Percentiles rank a stretch among this genome's conserved stretches.
Evolutionary conservation across 495 filamentous ascomycete species (phyloP).

Genomic region (Aspergillus bertholletiae): DNA sequence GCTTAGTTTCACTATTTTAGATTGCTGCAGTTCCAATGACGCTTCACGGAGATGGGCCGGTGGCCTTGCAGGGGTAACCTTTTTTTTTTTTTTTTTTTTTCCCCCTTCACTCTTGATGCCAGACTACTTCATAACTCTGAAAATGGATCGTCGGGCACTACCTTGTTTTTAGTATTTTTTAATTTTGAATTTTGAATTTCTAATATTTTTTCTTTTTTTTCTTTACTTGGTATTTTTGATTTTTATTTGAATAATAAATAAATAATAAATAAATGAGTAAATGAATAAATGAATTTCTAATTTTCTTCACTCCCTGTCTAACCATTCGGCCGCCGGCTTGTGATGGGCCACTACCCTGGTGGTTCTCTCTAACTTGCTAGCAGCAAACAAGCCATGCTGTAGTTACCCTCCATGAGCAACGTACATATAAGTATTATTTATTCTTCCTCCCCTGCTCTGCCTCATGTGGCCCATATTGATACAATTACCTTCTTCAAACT

Average conservation of each 20-base stretch:
- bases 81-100: not conserved
- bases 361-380: conserved; percentile 4
- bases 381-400: conserved; percentile 14
- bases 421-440: conserved; percentile 11
- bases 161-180: not conserved
- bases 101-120: not conserved
- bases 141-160: not conserved
- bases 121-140: not conserved
- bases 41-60: not conserved
- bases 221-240: not conserved
- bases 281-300: not conserved
- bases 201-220: conserved; percentile 1
- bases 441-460: conserved; percentile 11
- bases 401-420: conserved; percentile 13
- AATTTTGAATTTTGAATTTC: not conserved
- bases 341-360: conserved; percentile 17
- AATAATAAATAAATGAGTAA: not conserved
- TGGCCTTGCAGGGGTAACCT: not conserved
- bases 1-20: conserved; percentile 1
- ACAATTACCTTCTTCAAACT: not conserved
- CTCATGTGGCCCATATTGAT: not conserved
- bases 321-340: conserved; percentile 19
- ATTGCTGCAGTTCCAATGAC: conserved; percentile 5
- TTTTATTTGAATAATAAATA: not conserved
- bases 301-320: conserved; percentile 11